phyloP scores from a whole-genome alignment of 2,329 filamentous ascomycete species.

The Penicillium psychrosexuale region DNA sequence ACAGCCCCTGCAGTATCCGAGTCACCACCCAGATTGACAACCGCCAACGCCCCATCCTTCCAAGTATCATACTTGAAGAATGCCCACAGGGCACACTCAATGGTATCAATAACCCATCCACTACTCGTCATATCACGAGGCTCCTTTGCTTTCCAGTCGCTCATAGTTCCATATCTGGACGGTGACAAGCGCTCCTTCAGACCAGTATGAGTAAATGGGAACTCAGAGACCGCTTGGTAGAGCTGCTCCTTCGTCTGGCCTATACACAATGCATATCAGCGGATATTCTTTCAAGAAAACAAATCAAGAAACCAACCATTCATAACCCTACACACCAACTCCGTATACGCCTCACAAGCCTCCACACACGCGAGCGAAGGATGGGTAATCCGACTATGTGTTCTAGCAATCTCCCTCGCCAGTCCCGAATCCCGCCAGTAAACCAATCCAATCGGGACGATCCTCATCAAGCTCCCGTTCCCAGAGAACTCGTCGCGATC shows the following conservation, averaged over 20 bases:
- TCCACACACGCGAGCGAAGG: slow-evolving; percentile 39
- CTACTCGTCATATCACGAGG: slow-evolving; percentile 32
- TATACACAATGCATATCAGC: neutral
- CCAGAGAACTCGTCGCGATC: slow-evolving; percentile 26
- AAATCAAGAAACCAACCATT: slow-evolving; percentile 14
- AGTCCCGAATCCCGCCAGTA: slow-evolving; percentile 22
- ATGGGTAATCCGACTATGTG: slow-evolving; percentile 37
- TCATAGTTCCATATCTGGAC: slow-evolving; percentile 16
- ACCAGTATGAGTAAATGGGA: slow-evolving; percentile 10
- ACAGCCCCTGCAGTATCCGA: slow-evolving; percentile 47
- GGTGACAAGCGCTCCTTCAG: slow-evolving; percentile 9
- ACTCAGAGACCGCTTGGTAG: slow-evolving; percentile 1
- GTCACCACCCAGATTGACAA: slow-evolving; percentile 45
- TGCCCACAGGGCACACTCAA: slow-evolving; percentile 44
- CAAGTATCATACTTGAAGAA: slow-evolving; percentile 42
- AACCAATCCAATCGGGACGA: slow-evolving; percentile 38
- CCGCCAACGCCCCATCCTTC: slow-evolving; percentile 38
- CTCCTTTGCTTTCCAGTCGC: slow-evolving; percentile 26
- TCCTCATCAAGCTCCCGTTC: slow-evolving; percentile 46
- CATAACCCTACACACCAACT: slow-evolving; percentile 32
- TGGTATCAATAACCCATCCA: slow-evolving; percentile 44
- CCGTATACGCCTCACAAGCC: slow-evolving; percentile 41
- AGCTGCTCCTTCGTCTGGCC: slow-evolving; percentile 19
- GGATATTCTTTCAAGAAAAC: slow-evolving; percentile 3
- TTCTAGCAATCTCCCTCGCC: slow-evolving; percentile 26